These are phyloP conservation scores for Achaetomiella virescens DNA, from an alignment of 495 filamentous ascomycete species.

Conservation along the genomic window DNA sequence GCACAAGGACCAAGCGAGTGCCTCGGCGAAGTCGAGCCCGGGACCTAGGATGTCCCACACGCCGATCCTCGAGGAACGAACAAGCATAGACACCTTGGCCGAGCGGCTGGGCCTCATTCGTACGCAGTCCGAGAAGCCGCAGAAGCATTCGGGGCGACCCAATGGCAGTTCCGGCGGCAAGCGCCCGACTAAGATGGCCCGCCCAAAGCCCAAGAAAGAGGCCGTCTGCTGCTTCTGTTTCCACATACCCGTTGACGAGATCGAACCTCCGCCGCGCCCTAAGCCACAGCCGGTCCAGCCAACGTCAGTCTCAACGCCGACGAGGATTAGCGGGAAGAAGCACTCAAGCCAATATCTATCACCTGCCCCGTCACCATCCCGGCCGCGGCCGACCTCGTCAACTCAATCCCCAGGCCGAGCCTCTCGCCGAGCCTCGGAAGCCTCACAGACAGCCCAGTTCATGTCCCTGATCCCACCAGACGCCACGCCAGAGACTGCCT, in stretches of 20 bases:
- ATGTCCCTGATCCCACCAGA: constrained; percentile 61
- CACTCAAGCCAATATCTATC: constrained; percentile 18
- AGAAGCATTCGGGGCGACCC: constrained; percentile 11
- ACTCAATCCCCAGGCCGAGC: constrained; percentile 24
- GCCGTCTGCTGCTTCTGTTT: constrained; percentile 42
- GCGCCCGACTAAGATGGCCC: constrained; percentile 22
- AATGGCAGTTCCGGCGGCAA: constrained; percentile 14
- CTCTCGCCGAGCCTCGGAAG: constrained; percentile 31
- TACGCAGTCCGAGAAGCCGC: constrained; percentile 26
- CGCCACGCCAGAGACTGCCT: constrained; percentile 58
- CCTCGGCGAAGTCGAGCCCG: constrained; percentile 37
- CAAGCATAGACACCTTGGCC: constrained; percentile 77
- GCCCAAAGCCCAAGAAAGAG: constrained; percentile 29
- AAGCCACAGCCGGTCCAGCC: constrained; percentile 37
- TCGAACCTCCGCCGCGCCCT: constrained; percentile 30
- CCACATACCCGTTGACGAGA: constrained; percentile 30
- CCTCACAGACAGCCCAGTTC: constrained; percentile 47
- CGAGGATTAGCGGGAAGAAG: constrained; percentile 19
- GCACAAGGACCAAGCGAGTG: constrained; percentile 77
- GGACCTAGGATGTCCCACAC: constrained; percentile 28
- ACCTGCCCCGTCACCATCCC: constrained; percentile 21
- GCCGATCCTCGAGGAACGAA: constrained; percentile 49
- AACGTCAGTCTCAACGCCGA: constrained; percentile 23
- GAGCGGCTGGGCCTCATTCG: constrained; percentile 65
- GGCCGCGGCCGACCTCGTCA: background rate